Evolutionary conservation across 768 basidiomycete genomes (phyloP).

Genomic region (Phanerodontia chrysosporium): DNA sequence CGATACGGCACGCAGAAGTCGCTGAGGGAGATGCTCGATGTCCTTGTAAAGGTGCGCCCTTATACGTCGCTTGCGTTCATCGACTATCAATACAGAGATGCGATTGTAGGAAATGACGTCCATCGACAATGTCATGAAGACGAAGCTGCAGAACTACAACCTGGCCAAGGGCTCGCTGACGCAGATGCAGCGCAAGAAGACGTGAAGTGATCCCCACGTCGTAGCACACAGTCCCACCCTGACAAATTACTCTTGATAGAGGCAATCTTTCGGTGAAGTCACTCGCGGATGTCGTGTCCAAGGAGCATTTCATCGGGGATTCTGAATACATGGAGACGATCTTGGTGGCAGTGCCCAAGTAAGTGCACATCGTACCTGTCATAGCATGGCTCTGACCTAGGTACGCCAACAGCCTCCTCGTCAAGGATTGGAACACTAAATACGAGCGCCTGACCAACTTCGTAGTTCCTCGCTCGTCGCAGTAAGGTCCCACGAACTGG

Average conservation of each 20-base stretch:
- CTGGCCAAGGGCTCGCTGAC: conserved; percentile 88
- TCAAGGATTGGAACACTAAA: conserved; percentile 84
- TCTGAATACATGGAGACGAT: conserved; percentile 94
- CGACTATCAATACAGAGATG: no score
- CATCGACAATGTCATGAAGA: conserved; percentile 92
- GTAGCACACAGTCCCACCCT: conserved; percentile 5
- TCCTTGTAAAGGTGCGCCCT: conserved; percentile 69
- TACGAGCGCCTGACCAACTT: conserved; percentile 87
- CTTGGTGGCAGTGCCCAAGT: conserved; percentile 94
- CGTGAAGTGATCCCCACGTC: conserved; percentile 41
- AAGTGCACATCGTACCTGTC: conserved; percentile 24
- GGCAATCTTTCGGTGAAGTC: conserved; percentile 94
- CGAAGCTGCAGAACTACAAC: conserved; percentile 88
- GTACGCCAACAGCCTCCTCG: conserved; percentile 47
- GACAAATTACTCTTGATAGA: conserved; percentile 35
- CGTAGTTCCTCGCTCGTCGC: conserved; percentile 91
- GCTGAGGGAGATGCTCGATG: conserved; percentile 80
- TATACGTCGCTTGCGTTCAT: not conserved
- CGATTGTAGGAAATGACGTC: conserved; percentile 81
- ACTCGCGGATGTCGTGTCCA: conserved; percentile 77
- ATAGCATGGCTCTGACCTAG: not conserved
- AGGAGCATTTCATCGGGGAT: conserved; percentile 77
- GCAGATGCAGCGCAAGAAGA: conserved; percentile 92
- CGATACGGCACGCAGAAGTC: conserved; percentile 83
- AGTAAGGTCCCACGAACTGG: conserved; percentile 42